Base-by-base conservation (phyloP, 352 stramenopile species). In the Phytophthora fragariaefolia region DNA sequence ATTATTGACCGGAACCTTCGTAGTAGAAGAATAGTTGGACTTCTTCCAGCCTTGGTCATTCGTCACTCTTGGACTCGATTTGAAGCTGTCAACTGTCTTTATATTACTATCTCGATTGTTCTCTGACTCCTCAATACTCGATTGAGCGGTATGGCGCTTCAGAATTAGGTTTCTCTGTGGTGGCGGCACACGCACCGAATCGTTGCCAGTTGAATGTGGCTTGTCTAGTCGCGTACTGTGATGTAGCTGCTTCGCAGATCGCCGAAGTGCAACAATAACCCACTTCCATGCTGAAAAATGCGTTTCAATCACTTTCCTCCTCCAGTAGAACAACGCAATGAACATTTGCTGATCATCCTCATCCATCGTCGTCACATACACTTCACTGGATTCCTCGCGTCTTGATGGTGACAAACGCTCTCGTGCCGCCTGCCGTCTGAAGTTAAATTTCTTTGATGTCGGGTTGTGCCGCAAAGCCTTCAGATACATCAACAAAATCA, bases 241-340 rank as follows among this genome's bases (percentile, higher is more conserved):
- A 56, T 59, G 57, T 23, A 65, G 38, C 15, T 69, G 47, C 42
- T 59, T 70, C 22, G 52, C 40, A 5, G 69, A 70, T n/a, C 27
- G 58, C 48, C 58, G 69, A 15, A 73, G 57, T 13, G 42, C 52
- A n/a, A 65, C 66, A 8, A 56, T 34, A 2, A 79, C 58, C 49
- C 64, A 71, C 34, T 82, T 86, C 77, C 77, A 86, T 10, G 73
- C 70, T 0, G 50, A 67, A 32, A 86, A 86, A 26, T 86, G 59
- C 15, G 58, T 34, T 55, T 73, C 63, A n/a, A 82, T 56, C 30
- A 76, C 60, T 30, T 82, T 80, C 18, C 59, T 67, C 26, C 75
- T 71, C 77, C 77, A 86, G 52, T 73, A 82, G 54, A 79, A 77
- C 28, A 86, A 65, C 7, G 77, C 77, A 42, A 74, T 68, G 17